These are phyloP conservation scores for Phalaenopsis equestris DNA, from an alignment of 106 monocot genomes.

Conservation along the genomic window DNA sequence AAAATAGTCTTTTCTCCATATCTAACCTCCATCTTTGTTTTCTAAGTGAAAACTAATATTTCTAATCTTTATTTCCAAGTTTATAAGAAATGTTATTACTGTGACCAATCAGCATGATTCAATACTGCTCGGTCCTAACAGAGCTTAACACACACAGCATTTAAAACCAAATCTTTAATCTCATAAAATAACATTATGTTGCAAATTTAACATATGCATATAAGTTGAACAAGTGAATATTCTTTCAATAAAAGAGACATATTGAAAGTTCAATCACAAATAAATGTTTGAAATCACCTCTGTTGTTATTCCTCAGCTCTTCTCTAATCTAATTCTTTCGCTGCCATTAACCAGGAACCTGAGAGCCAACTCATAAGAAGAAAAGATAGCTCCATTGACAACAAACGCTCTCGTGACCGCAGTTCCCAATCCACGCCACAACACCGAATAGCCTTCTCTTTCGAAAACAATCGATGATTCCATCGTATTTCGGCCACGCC, in stretches of 20 bases:
- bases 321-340: slow-evolving; percentile 33
- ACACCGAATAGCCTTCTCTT: slow-evolving; percentile 74
- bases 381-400: slow-evolving; percentile 92
- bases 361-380: slow-evolving; percentile 77
- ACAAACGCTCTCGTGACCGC: slow-evolving; percentile 78
- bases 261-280: background rate
- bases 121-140: no score
- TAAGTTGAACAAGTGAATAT: background rate
- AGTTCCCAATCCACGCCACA: slow-evolving; percentile 87
- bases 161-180: background rate
- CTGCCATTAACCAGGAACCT: slow-evolving; percentile 39
- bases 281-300: background rate
- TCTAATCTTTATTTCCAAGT: no score
- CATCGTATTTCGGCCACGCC: slow-evolving; percentile 40
- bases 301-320: slow-evolving; percentile 19
- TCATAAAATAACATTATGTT: background rate
- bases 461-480: slow-evolving; percentile 65
- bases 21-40: no score
- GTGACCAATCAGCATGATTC: no score
- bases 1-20: no score
- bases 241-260: no score
- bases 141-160: no score
- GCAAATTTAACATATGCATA: background rate
- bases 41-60: no score
- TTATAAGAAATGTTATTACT: no score